Evolutionary conservation across 2,329 filamentous ascomycete species (phyloP).

Genomic region (Rutstroemia sydowiana): DNA sequence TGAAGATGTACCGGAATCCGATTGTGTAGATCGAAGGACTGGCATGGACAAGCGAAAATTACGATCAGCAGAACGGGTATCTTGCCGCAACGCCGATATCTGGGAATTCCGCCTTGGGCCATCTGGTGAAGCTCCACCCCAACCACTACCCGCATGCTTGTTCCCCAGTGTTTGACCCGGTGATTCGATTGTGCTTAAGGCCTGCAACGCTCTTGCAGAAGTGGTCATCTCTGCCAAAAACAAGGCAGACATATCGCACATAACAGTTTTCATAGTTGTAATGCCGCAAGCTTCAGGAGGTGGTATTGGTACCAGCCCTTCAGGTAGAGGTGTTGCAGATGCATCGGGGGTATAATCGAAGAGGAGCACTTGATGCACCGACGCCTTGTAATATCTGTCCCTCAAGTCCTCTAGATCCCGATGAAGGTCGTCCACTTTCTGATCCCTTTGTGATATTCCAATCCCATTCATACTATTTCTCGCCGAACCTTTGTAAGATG

Average conservation of each 20-base stretch:
- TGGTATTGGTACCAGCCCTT: slow-evolving; percentile 66
- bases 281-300: slow-evolving; percentile 59
- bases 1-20: slow-evolving; percentile 25
- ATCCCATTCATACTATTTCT: slow-evolving; percentile 45
- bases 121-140: slow-evolving; percentile 37
- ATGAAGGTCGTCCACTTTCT: slow-evolving; percentile 51
- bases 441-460: slow-evolving; percentile 41
- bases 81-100: slow-evolving; percentile 36
- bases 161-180: slow-evolving; percentile 48
- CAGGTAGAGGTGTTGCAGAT: slow-evolving; percentile 47
- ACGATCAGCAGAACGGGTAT: slow-evolving; percentile 52
- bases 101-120: slow-evolving; percentile 50
- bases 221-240: slow-evolving; percentile 70
- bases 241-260: slow-evolving; percentile 71
- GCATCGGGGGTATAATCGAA: slow-evolving; percentile 60
- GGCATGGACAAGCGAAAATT: slow-evolving; percentile 77
- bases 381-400: slow-evolving; percentile 66
- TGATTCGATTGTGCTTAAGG: slow-evolving; percentile 68
- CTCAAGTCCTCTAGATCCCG: slow-evolving; percentile 64
- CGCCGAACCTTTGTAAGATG: slow-evolving; percentile 48
- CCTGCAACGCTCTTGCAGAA: slow-evolving; percentile 66
- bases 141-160: slow-evolving; percentile 36
- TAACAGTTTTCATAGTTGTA: slow-evolving; percentile 74
- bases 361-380: slow-evolving; percentile 71
- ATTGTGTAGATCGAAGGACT: slow-evolving; percentile 35